Base-by-base conservation (phyloP, 2,329 filamentous ascomycete species). In the Microdochium bolleyi region DNA sequence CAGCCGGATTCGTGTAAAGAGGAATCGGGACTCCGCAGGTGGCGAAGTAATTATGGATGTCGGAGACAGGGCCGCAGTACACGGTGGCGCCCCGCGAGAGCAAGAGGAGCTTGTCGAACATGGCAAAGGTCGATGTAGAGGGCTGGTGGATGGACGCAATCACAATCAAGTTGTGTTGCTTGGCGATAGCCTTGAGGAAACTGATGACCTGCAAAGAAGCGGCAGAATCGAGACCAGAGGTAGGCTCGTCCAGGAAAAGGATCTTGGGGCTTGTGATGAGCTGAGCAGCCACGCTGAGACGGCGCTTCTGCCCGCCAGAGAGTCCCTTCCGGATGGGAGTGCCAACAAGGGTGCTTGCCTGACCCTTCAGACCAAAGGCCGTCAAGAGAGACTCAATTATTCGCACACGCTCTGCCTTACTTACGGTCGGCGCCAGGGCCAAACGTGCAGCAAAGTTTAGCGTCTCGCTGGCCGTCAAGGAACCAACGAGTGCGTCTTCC, bases 131-230 rank as follows among this genome's bases (percentile, higher is more conserved):
- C 0, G 84, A 79, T 0, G 88, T 88, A 0, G 88, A 92, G 0
- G 90, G 90, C 63, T 95, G 90, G 65, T 95, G 90, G 56, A 95
- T 94, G 38, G 86, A 89, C 3, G 87, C 87, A 54, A 95, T 83
- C 27, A 94, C 82, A 54, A 94, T 82, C 55, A 85, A 82, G 54
- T 85, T 86, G 63, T 89, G 82, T 55, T 77, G 76, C 62, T 76
- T 79, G 0, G 84, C 88, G 27, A 91, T 76, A 9, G 76, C 72
- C 62, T 79, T 83, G 49, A 92, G 78, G 64, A 88, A 91, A 2
- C 76, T 84, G 53, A 92, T 83, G 22, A 95, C 87, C 66, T 95
- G 88, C 58, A 75, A 84, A 53, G 85, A 88, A 0, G 86, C 85
- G 0, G 83, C 84, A 8, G 88, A 92, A 66, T 95, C 90, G 10